phyloP scores from a whole-genome alignment of 2,329 filamentous ascomycete species.

The Trichoderma sp. region DNA sequence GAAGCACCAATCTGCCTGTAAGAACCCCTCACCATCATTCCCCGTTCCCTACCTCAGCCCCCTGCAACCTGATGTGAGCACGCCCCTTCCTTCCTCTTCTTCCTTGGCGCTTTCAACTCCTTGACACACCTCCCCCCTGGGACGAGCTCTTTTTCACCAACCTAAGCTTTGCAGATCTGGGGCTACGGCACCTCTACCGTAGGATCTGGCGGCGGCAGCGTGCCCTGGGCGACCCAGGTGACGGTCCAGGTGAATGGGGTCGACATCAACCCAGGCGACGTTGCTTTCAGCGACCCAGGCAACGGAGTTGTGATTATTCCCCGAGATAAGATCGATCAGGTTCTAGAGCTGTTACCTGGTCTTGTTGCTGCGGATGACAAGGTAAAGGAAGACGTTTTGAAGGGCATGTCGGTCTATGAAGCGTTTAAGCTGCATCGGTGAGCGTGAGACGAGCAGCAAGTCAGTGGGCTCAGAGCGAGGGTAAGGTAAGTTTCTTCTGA shows the following conservation, averaged over 20 bases:
- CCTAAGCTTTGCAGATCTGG: constrained; percentile 46
- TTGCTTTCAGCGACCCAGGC: constrained; percentile 66
- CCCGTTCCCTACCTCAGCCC: not conserved
- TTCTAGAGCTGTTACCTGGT: constrained; percentile 58
- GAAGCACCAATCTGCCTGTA: constrained; percentile 54
- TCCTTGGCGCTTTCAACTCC: not conserved
- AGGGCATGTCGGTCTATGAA: constrained; percentile 61
- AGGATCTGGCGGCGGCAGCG: constrained; percentile 54
- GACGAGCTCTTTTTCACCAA: constrained; percentile 2
- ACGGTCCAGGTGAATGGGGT: constrained; percentile 44
- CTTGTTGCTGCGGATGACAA: constrained; percentile 52
- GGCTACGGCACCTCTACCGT: constrained; percentile 55
- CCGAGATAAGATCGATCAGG: constrained; percentile 53
- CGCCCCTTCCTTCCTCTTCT: not conserved
- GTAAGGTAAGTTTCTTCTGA: constrained; percentile 23
- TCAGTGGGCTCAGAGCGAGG: not conserved
- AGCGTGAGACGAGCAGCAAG: constrained; percentile 19
- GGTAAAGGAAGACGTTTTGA: constrained; percentile 62
- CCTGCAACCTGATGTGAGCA: not conserved
- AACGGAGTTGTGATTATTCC: constrained; percentile 71
- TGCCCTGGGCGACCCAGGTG: constrained; percentile 52
- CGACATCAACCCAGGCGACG: constrained; percentile 54
- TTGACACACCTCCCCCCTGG: not conserved
- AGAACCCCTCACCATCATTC: constrained; percentile 25
- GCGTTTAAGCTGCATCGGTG: constrained; percentile 60